phyloP scores from a whole-genome alignment of 192 early-diverging fungal species.

The Coemansia sp. region DNA sequence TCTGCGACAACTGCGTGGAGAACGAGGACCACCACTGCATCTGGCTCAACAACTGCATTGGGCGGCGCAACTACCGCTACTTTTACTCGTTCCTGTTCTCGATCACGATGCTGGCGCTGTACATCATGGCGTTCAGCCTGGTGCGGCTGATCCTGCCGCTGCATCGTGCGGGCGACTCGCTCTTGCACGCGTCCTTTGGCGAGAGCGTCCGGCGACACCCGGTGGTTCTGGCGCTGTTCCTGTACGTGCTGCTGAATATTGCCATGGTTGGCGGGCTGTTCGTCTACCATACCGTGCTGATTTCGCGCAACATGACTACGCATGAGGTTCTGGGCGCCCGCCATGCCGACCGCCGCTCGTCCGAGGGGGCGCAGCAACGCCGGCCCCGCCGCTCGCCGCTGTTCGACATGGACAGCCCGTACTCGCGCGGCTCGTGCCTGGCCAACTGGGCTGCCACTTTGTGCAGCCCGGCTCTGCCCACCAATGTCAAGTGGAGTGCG shows the following conservation, averaged over 20 bases:
- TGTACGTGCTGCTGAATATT: slow-evolving; percentile 63
- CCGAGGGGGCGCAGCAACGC: neutral
- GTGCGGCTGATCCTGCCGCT: slow-evolving; percentile 56
- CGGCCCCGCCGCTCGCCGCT: slow-evolving; percentile 1
- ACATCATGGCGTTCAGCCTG: slow-evolving; percentile 62
- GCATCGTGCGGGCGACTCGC: slow-evolving; percentile 14
- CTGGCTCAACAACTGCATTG: slow-evolving; percentile 93
- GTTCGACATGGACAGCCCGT: slow-evolving; percentile 27
- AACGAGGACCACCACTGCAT: slow-evolving; percentile 89
- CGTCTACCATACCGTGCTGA: slow-evolving; percentile 72
- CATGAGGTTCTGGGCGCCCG: slow-evolving; percentile 72
- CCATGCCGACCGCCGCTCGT: slow-evolving; percentile 8
- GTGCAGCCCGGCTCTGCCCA: slow-evolving; percentile 31
- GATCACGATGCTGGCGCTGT: slow-evolving; percentile 60
- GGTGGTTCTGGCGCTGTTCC: slow-evolving; percentile 60
- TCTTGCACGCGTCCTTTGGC: slow-evolving; percentile 37
- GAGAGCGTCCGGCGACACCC: slow-evolving; percentile 42
- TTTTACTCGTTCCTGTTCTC: slow-evolving; percentile 77
- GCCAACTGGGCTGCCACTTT: slow-evolving; percentile 44
- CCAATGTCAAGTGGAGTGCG: slow-evolving; percentile 40
- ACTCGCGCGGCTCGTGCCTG: slow-evolving; percentile 38
- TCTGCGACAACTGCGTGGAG: slow-evolving; percentile 91
- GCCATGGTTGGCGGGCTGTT: slow-evolving; percentile 66
- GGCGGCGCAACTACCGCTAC: slow-evolving; percentile 74
- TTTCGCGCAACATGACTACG: slow-evolving; percentile 75